Evolutionary conservation across 2,329 filamentous ascomycete genomes (phyloP), one percentile per base, ranked within the genome.

Genomic region (Bipolaris cookei): DNA sequence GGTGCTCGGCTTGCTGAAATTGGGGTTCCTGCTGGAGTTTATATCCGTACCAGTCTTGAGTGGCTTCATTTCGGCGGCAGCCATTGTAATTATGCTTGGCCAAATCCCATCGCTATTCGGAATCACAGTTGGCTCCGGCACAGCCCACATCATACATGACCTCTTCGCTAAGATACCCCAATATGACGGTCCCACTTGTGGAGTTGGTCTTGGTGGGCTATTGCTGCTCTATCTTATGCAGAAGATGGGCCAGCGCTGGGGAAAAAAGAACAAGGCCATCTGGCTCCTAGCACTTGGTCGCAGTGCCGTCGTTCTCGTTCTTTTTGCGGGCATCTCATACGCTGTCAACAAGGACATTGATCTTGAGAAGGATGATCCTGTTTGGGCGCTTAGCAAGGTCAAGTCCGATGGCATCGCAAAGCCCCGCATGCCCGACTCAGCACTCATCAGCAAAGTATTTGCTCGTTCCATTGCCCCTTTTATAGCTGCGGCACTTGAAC

Each of bases 1-100:
- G 20, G 78, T 81, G 14, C 75, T 89, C 2, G 87, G 87, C 0
- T 77, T 88, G 1, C 77, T 88, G 20, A 86, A 86, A 50, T 82
- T 89, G 4, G 86, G 86, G 0, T 89, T 88, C 68, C 77, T 89
- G 4, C 79, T 89, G 18, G 86, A 89, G 58, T 89, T 88, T 64
- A 84, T 89, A 62, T 88, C 86, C 0, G 80, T 86, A 1, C 86
- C 86, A 0, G 84, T 89, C 1, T 79, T 89, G 0, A 85, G 80
- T 6, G 87, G 87, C 4, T 89, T 88, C 75, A 87, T 89, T 63
- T 87, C 86, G 0, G 86, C 86, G 1, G 86, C 87, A 1, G 87
- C 86, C 32, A 83, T 89, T 45, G 86, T 85, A 28, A 89, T 89
- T 66, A 83, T 85, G 20, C 82, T 88, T 47, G 86, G 85, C n/a